Base-by-base conservation (phyloP, 1,284 basidiomycete genomes). In the Leccinum pseudoinsigne region DNA sequence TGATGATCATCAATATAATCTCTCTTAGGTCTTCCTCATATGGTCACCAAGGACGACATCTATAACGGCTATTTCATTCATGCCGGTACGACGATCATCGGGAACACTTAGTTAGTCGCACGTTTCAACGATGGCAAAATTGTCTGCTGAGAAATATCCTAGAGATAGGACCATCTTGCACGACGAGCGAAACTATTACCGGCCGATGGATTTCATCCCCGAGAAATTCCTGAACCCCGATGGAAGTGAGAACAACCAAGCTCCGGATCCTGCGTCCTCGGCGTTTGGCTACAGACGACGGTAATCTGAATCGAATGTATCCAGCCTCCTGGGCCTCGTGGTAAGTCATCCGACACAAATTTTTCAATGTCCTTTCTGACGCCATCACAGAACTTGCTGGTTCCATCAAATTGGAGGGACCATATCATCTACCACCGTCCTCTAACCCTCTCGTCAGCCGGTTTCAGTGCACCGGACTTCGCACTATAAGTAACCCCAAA, bases 201-300 rank as follows among this genome's bases (percentile, higher is more conserved):
- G 79, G 5, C 82, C 82, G 2, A 72, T 73, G 55, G 66, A 67
- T 6, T 84, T 84, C 69, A 72, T 79, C 58, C 83, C 83, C 2
- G 80, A 81, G 23, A 73, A 81, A 38, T 83, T 83, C 70, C 56
- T 82, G 57, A 75, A 67, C 2, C 28, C 64, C 1, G 73, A 76
- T 57, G 72, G 71, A 56, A 70, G 65, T 4, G 72, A 74, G 54
- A 76, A 79, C 47, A 64, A 76, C n/a, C 72, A 76, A 1, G 70
- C 76, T 21, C 67, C 70, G 23, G 77, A 83, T 65, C 79, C 80
- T 4, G 72, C 77, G 2, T 78, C 78, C 1, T 69, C 74, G n/a
- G 76, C 80, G 10, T 84, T 84, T 64, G 82, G 83, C 2, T 84
- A 82, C 59, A 81, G 83, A 34, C 77, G 82, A 31, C 75, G 81